Evolutionary conservation across 2,329 filamentous ascomycete genomes (phyloP), one percentile per base, ranked within the genome.

Genomic region (Pseudohalonectria lignicola): DNA sequence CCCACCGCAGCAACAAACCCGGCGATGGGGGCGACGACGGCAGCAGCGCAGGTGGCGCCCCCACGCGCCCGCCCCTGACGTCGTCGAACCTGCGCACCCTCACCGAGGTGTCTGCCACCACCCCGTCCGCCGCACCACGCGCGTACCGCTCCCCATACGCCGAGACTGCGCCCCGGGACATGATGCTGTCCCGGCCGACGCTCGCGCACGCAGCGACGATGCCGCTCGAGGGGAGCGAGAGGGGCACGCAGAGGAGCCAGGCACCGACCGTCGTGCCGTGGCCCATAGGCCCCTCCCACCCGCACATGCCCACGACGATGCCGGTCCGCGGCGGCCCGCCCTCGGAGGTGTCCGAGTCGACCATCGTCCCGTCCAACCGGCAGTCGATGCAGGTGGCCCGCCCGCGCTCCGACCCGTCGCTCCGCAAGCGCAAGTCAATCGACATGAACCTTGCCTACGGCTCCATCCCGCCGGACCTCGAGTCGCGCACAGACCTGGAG

Each of bases 381-480:
- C 39, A 51, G 20, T 52, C 46, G 30, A 50, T 60, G 42, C 46
- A 60, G 9, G 50, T 52, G 28, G 56, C 58, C 34, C 65, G 59
- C 13, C 52, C 56, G 21, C 43, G 49, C 18, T 69, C 69, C 6
- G 61, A 67, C 16, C 56, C 62, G 1, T 52, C 60, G 9, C 45
- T 66, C 16, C 48, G 49, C 19, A 49, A 48, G 43, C 50, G 49
- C 42, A 66, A 71, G 48, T 66, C 78, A 39, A 79, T 94, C 49
- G 90, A 95, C 53, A 87, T 94, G 84, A 73, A 94, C 54, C 69
- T 96, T 7, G 90, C 90, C 7, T 96, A 95, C 51, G 90, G 90
- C 42, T 79, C 85, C 37, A 67, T 92, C 0, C 84, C 83, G 1
- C 77, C 84, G 40, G 75, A 87, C 49, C 60, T 86, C 60, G 55